These are phyloP conservation scores for Aspergillus homomorphus DNA, from an alignment of 495 filamentous ascomycete species.

Conservation along the genomic window DNA sequence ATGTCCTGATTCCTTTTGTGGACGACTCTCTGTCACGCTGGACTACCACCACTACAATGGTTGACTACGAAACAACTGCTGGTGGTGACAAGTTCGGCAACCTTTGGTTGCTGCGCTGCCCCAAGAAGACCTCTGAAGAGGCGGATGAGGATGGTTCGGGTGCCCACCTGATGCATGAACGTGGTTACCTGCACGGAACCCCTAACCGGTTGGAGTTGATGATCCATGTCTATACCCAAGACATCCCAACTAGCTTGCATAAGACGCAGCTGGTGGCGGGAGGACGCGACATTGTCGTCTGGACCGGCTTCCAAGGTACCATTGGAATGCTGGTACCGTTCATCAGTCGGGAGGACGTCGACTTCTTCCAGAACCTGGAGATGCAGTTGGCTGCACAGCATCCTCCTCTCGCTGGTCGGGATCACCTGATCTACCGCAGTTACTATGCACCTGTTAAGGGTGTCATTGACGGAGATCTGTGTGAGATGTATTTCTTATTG, in stretches of 20 bases:
- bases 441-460: constrained; percentile 99
- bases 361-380: constrained; percentile 95
- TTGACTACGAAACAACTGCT: constrained; percentile 94
- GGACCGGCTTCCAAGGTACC: constrained; percentile 92
- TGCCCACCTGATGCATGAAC: constrained; percentile 82
- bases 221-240: constrained; percentile 84
- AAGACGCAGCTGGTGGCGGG: constrained; percentile 89
- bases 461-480: constrained; percentile 96
- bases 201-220: constrained; percentile 80
- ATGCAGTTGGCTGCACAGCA: constrained; percentile 80
- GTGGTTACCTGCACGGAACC: constrained; percentile 83
- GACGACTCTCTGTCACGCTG: constrained; percentile 87
- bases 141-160: constrained; percentile 90
- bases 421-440: constrained; percentile 89
- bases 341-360: constrained; percentile 82
- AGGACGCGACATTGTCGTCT: constrained; percentile 85
- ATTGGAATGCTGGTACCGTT: constrained; percentile 92
- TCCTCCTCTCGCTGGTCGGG: constrained; percentile 81
- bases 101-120: constrained; percentile 85
- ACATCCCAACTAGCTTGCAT: constrained; percentile 85
- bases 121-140: constrained; percentile 80
- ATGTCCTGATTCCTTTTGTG: constrained; percentile 84
- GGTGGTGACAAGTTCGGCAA: constrained; percentile 99
- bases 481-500: constrained; percentile 82
- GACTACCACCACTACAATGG: constrained; percentile 85